Evolutionary conservation across 306 rosid species (phyloP).

Genomic region (Quercus parvula): DNA sequence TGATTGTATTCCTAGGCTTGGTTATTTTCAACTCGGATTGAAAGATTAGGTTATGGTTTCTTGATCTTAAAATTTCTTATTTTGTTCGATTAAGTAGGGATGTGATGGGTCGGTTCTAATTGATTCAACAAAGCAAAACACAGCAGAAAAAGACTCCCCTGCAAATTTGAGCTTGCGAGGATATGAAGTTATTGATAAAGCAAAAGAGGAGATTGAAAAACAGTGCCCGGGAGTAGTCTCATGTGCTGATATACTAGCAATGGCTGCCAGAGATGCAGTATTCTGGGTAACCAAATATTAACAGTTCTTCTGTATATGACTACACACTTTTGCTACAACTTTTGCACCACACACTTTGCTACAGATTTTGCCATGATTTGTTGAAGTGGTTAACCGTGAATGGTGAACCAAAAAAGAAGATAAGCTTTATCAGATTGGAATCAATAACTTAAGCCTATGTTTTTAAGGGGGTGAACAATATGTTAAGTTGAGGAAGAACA

Average conservation of each 20-base stretch:
- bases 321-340: too few relatives aligned
- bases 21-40: too few relatives aligned
- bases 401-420: too few relatives aligned
- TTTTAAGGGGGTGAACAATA: too few relatives aligned
- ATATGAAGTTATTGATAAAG: constrained; percentile 70
- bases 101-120: constrained; percentile 84
- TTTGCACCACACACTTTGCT: too few relatives aligned
- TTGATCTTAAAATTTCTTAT: not conserved
- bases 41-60: not conserved
- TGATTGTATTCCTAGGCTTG: too few relatives aligned
- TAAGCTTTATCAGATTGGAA: too few relatives aligned
- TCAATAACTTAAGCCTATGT: too few relatives aligned
- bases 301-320: too few relatives aligned
- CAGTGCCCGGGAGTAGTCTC: constrained; percentile 90
- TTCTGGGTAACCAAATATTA: constrained; percentile 41
- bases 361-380: too few relatives aligned
- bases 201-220: constrained; percentile 58
- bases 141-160: constrained; percentile 91
- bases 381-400: too few relatives aligned
- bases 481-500: too few relatives aligned
- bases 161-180: constrained; percentile 84
- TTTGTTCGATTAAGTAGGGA: constrained; percentile 41
- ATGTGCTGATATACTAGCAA: constrained; percentile 83
- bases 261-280: constrained; percentile 83
- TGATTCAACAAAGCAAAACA: constrained; percentile 68